A percentile compares a stretch with the other conserved stretches of the same genome.
Conservation (phyloP, 148 eudicot genomes). For the Agrostemma githago region DNA sequence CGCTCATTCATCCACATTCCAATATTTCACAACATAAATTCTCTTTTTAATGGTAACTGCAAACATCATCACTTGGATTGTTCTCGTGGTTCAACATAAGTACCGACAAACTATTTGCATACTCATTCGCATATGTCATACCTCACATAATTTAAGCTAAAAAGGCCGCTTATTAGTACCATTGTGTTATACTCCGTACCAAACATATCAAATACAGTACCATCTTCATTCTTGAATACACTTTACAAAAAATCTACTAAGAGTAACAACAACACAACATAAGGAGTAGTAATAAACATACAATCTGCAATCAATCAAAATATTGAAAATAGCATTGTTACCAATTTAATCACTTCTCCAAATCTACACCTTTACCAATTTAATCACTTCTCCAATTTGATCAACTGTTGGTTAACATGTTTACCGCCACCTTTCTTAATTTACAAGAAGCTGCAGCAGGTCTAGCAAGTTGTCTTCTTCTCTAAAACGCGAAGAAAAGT, state of each 20-base stretch:
- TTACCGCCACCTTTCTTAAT: slow-evolving; percentile 28
- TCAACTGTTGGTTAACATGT: slow-evolving; percentile 18
- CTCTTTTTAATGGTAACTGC: no score
- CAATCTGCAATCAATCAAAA: slow-evolving; percentile 14
- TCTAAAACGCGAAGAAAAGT: slow-evolving; percentile 83
- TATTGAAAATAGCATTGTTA: slow-evolving; percentile 15
- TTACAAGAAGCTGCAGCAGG: slow-evolving; percentile 34
- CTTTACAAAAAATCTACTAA: slow-evolving; percentile 16
- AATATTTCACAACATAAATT: no score
- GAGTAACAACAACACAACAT: not conserved
- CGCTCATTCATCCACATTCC: no score
- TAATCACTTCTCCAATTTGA: slow-evolving; percentile 7
- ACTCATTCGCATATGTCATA: no score
- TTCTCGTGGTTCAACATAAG: no score
- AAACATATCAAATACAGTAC: not conserved
- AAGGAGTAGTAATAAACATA: slow-evolving; percentile 1
- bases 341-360: slow-evolving; percentile 11
- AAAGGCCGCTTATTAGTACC: no score
- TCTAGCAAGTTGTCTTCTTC: slow-evolving; percentile 54
- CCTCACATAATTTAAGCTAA: no score
- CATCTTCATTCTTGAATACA: slow-evolving; percentile 1
- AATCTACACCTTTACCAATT: slow-evolving; percentile 17
- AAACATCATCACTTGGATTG: no score
- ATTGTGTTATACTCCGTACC: no score
- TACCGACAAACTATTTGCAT: no score